A percentile compares a stretch with the other conserved stretches of the same genome.
Evolutionary conservation across 2,329 filamentous ascomycete genomes (phyloP).

Genomic region (Stylonectria norvegica): DNA sequence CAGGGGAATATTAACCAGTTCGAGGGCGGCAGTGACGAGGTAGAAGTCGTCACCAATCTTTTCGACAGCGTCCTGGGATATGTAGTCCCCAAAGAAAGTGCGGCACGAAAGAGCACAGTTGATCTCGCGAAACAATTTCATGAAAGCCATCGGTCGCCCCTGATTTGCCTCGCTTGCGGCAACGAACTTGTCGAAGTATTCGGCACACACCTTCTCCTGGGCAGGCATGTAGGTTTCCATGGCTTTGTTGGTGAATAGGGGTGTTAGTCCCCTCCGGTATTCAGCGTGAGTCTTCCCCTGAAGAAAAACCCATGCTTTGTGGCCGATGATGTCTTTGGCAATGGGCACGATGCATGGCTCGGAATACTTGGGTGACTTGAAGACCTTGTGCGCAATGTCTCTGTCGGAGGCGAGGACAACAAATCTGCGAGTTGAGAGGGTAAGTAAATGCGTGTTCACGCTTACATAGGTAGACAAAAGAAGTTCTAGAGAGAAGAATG

Average conservation of each 20-base stretch:
- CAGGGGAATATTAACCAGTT: conserved; percentile 73
- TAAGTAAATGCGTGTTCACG: no score
- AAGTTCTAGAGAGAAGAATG: fast-evolving
- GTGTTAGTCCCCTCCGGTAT: conserved; percentile 71
- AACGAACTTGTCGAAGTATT: conserved; percentile 68
- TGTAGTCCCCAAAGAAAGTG: conserved; percentile 79
- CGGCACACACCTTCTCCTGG: conserved; percentile 68
- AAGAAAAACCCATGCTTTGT: conserved; percentile 75
- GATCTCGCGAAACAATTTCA: conserved; percentile 71
- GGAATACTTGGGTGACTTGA: conserved; percentile 72
- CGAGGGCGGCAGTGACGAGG: conserved; percentile 70
- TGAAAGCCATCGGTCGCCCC: conserved; percentile 61
- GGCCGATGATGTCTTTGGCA: conserved; percentile 69
- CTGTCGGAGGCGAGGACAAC: conserved; percentile 75
- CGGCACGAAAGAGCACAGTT: conserved; percentile 76
- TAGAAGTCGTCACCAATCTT: conserved; percentile 78
- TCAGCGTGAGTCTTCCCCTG: conserved; percentile 74
- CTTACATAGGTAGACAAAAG: no score
- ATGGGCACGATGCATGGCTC: conserved; percentile 77
- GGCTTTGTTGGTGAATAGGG: conserved; percentile 70
- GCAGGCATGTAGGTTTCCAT: conserved; percentile 68
- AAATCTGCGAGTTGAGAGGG: conserved; percentile 53
- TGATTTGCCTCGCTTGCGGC: conserved; percentile 51
- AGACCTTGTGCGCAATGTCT: conserved; percentile 76
- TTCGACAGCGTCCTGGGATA: conserved; percentile 66